Base-by-base conservation (phyloP, 2,329 filamentous ascomycete species). In the Neophaeococcomyces aloes region DNA sequence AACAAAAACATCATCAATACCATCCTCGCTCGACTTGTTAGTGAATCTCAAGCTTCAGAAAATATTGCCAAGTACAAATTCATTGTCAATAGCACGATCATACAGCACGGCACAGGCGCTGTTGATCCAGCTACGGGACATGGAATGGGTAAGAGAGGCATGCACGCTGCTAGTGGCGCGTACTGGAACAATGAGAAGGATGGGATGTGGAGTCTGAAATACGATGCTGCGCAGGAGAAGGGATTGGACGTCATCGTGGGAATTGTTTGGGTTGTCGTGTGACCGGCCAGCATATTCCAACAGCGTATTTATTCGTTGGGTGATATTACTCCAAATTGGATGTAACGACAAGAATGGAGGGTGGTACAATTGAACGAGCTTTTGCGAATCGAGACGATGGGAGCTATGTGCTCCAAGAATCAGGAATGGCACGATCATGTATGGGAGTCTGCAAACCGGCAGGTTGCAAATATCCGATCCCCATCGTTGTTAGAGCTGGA, bases 71-170 rank as follows among this genome's bases (percentile, higher is more conserved):
- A 84, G 4, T 94, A 81, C 77, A 96, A 96, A 67, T 96, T 89
- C 68, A 86, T 87, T 56, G 87, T 94, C 68, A 96, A 94, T 74
- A 93, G 86, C 71, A 96, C 89, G 53, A 95, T 96, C 61, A 93
- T 96, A 56, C 89, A 98, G 71, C 89, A 96, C 69, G 64, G 63
- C 15, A 72, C 89, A 27, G 63, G 50, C 59, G 60, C 64, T 23
- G 69, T 74, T 52, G 72, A 74, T 42, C 74, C 72, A 40, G 75
- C 74, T 59, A 69, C 72, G 51, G 65, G 67, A n/a, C 60, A 62
- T 18, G 72, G 74, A 49, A 81, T 45, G 25, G 89, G 87, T 44
- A 79, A 88, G 53, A 78, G 89, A 53, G 91, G 91, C 52, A 70
- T 71, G 68, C 68, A 71, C 56, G 66, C 65, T 13, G 68, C 68